Evolutionary conservation across 2,329 filamentous ascomycete species (phyloP), one percentile per base, ranked within the genome.

Genomic region (Dissoconium aciculare): DNA sequence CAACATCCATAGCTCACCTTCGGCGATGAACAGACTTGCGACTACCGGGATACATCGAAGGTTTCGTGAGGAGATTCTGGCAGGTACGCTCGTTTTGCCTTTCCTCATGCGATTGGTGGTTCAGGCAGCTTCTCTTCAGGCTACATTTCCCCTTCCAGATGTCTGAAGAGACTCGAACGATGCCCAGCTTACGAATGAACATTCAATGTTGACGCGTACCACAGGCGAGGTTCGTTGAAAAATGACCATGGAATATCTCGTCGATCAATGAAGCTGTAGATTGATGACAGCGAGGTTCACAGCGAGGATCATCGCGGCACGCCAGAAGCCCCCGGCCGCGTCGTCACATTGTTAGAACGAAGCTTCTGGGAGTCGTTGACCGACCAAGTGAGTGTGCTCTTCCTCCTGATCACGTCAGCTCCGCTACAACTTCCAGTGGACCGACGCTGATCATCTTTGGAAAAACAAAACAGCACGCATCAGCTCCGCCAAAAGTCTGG

Each of bases 301-400:
- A 95, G 87, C 55, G 72, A 93, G 57, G 89, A 98, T 59, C 89
- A 98, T 55, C 76, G 89, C 44, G 89, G 89, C 33, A 95, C 89
- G 0, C 83, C 83, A 30, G 71, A 79, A 46, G 71, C 75, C 1
- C 89, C 89, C 0, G 89, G 89, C 1, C 75, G 89, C 34, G 89
- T 98, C 32, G 87, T 87, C 24, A 98, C 89, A 2, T 69, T 98
- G 12, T 92, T 98, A 41, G 77, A 84, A 49, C 74, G 74, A 33
- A 67, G 71, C 3, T 82, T 83, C 55, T 95, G 85, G 84, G 70
- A 79, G 40, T 76, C 71, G 2, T 59, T 94, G 11, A 57, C 61
- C 21, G 74, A 77, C 43, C 74, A 82, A 38, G 67, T 71, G 56
- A 32, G 55, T 15, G 17, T 11, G 16, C 30, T n/a, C 11, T 21